Evolutionary conservation across 2,329 filamentous ascomycete species (phyloP), one percentile per base, ranked within the genome.

Genomic region (Penicillium crustosum): DNA sequence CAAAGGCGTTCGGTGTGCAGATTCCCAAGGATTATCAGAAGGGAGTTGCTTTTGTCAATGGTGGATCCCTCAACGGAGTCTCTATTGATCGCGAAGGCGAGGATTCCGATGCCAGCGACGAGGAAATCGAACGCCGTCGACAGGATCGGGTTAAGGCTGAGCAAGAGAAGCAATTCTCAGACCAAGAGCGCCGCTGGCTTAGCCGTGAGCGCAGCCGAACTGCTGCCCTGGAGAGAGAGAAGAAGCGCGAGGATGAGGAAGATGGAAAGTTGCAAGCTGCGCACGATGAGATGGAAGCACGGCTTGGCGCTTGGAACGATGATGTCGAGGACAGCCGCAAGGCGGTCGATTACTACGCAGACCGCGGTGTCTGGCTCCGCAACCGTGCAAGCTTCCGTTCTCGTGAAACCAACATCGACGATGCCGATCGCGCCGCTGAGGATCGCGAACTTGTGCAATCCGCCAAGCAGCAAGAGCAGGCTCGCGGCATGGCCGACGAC

Each of bases 131-230:
- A 72, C 82, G 82, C 29, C 83, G 92, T 47, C 85, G 89, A 19
- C 77, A 86, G 61, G 83, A 85, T 25, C 93, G 91, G 74, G 86
- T 87, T 64, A 83, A 89, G 36, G 81, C 87, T 0, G 92, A 97
- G 23, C 82, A 86, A 0, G 90, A 97, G 48, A 91, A 93, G 70
- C 80, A 86, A 47, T 97, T 91, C 70, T 80, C 89, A 0, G 93
- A 96, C 66, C 89, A 93, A 43, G 91, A 97, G 72, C 86, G 91
- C 31, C 88, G 91, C 61, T 97, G 93, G 93, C 81, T 91, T 27
- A 96, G 95, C 71, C 86, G 93, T 44, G 94, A 99, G 73, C 86
- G 89, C 53, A 89, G 89, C 59, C 85, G 91, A 41, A 89, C 90
- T 15, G 90, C 91, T 5, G 93, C 94, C 0, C 79, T 97, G 23